phyloP scores from a whole-genome alignment of 192 early-diverging fungal species.

The Gonapodya prolifera region DNA sequence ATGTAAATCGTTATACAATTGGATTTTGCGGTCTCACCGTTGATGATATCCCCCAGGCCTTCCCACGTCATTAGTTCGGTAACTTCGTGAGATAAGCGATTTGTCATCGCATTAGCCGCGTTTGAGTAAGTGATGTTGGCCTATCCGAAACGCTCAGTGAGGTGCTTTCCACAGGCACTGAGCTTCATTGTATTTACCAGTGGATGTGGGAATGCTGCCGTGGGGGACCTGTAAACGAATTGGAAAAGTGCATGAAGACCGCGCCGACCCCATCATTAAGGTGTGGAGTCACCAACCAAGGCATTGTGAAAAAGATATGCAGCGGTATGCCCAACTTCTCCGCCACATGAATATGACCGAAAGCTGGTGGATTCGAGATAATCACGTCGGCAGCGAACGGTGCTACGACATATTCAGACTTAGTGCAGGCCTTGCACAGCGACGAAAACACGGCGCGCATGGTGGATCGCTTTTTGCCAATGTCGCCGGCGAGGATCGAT shows the following conservation, averaged over 20 bases:
- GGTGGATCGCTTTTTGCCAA: conserved; percentile 22
- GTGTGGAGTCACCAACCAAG: too few species aligned
- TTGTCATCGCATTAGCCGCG: not conserved
- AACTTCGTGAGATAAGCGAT: conserved; percentile 12
- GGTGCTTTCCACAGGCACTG: too few species aligned
- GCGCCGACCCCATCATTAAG: too few species aligned
- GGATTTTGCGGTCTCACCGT: too few species aligned
- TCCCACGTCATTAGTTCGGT: conserved; percentile 8
- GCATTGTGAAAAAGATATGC: conserved; percentile 28
- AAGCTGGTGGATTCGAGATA: conserved; percentile 26
- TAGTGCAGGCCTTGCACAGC: conserved; percentile 16
- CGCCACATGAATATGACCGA: conserved; percentile 26
- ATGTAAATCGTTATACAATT: too few species aligned
- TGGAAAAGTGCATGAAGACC: too few species aligned
- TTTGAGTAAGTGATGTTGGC: conserved; percentile 5
- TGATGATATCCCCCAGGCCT: conserved; percentile 21
- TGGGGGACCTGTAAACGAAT: too few species aligned
- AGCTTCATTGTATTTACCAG: not conserved
- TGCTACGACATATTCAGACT: conserved; percentile 10
- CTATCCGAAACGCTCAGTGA: too few species aligned
- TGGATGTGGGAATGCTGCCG: conserved; percentile 19
- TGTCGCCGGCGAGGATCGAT: conserved; percentile 19
- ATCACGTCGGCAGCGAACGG: conserved; percentile 20
- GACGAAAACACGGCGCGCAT: conserved; percentile 22
- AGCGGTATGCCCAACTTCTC: conserved; percentile 21